A percentile compares a stretch with the other conserved stretches of the same genome.
These are phyloP conservation scores for Saccharomyces uvarum DNA, from an alignment of 1,139 yeast species.

Conservation along the genomic window DNA sequence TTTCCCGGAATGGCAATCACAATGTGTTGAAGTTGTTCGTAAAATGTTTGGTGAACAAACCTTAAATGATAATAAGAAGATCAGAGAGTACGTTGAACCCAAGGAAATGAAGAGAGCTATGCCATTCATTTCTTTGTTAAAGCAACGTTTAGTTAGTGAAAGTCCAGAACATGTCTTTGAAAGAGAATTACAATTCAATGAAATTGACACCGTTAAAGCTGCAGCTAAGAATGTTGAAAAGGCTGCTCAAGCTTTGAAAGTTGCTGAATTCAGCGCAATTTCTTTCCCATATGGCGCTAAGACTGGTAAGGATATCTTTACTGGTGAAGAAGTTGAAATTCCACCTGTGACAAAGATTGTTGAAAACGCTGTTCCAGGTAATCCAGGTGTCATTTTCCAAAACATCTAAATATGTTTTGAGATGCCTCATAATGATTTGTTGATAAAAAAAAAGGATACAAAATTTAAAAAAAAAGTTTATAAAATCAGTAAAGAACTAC, in stretches of 20 bases:
- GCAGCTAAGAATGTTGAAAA: conserved; percentile 52
- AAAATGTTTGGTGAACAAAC: conserved; percentile 61
- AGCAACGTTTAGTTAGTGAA: conserved; percentile 64
- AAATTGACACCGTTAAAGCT: conserved; percentile 54
- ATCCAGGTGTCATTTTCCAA: conserved; percentile 74
- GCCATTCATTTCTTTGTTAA: conserved; percentile 87
- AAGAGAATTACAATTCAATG: conserved; percentile 78
- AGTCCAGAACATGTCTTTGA: conserved; percentile 72
- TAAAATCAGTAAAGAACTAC: background rate
- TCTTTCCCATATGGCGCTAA: conserved; percentile 51
- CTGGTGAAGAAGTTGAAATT: conserved; percentile 67
- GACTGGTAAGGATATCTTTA: conserved; percentile 54
- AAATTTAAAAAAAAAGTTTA: background rate
- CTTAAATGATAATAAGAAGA: conserved; percentile 52
- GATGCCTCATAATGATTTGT: background rate
- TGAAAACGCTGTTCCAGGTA: conserved; percentile 86
- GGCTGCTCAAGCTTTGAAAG: conserved; percentile 53
- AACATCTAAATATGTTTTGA: conserved; percentile 36
- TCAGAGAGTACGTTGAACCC: conserved; percentile 55
- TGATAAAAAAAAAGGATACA: background rate
- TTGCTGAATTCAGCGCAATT: conserved; percentile 50
- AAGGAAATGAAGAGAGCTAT: conserved; percentile 90
- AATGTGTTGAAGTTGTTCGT: conserved; percentile 76
- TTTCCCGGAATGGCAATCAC: conserved; percentile 96
- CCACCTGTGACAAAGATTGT: conserved; percentile 59